A percentile compares a stretch with the other conserved stretches of the same genome.
Evolutionary conservation across 148 eudicot species (phyloP).

Genomic region (Nepenthes gracilis): DNA sequence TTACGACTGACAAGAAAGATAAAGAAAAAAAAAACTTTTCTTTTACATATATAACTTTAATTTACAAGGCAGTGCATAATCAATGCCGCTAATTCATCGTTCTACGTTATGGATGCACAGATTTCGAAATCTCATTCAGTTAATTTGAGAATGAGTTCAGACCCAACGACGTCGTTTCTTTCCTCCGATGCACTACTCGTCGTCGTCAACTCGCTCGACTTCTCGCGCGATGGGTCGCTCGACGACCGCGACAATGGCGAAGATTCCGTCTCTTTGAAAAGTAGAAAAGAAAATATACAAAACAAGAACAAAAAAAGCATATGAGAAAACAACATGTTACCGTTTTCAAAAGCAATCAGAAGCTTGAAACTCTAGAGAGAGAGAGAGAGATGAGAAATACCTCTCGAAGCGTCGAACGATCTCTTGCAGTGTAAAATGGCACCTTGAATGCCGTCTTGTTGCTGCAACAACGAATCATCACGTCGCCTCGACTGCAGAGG

Average conservation of each 20-base stretch:
- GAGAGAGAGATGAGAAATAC: constrained; percentile 11
- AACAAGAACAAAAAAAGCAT: background rate
- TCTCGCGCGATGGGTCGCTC: constrained; percentile 24
- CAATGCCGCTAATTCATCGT: too few relatives aligned
- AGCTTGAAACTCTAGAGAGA: background rate
- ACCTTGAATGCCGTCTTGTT: constrained; percentile 84
- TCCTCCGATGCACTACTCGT: background rate
- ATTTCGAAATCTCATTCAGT: too few relatives aligned
- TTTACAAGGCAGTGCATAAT: too few relatives aligned
- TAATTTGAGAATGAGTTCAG: too few relatives aligned
- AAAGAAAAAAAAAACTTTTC: too few relatives aligned
- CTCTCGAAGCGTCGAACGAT: constrained; percentile 63
- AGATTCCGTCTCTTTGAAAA: constrained; percentile 10
- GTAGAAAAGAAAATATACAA: background rate
- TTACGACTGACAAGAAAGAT: too few relatives aligned
- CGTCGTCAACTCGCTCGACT: background rate
- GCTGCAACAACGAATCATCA: constrained; percentile 71
- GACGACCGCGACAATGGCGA: constrained; percentile 19
- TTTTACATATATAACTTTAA: too few relatives aligned
- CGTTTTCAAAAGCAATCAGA: background rate
- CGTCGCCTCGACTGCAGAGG: constrained; percentile 14
- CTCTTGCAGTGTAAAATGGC: constrained; percentile 93
- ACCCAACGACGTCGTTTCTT: constrained; percentile 1
- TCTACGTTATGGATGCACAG: too few relatives aligned
- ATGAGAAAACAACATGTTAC: background rate